These are phyloP conservation scores for Didymella glomerata DNA, from an alignment of 2,329 filamentous ascomycete genomes.

Conservation along the genomic window DNA sequence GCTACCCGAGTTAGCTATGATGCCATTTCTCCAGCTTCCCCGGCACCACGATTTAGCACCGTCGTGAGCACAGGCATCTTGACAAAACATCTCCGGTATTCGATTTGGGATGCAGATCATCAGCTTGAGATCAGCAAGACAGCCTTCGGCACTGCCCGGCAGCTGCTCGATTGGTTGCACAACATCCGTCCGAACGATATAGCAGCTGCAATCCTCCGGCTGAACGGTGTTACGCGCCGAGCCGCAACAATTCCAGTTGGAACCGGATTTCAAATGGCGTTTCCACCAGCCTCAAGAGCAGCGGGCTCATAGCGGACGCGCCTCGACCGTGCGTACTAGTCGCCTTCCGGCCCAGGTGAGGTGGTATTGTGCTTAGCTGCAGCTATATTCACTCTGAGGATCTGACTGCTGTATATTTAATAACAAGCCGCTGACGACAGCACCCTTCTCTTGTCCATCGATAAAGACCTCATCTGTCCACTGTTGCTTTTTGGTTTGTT, in stretches of 20 bases:
- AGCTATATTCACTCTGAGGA: conserved; percentile 1
- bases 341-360: conserved; percentile 6
- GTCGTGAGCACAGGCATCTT: not conserved
- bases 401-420: conserved; percentile 5
- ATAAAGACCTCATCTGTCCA: conserved; percentile 2
- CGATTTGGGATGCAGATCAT: conserved; percentile 5
- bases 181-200: conserved; percentile 4
- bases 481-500: not conserved
- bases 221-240: conserved; percentile 12
- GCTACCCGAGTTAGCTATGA: conserved; percentile 7
- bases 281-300: conserved; percentile 5
- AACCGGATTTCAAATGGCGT: conserved; percentile 10
- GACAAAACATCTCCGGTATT: conserved; percentile 1
- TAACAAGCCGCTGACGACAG: conserved; percentile 12
- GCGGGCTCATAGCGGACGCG: not conserved
- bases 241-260: conserved; percentile 12
- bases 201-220: conserved; percentile 2
- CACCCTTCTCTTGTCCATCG: not conserved
- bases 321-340: conserved; percentile 6
- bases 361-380: conserved; percentile 7
- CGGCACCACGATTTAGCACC: not conserved
- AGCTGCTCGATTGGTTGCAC: conserved; percentile 17
- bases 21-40: conserved; percentile 11
- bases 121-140: conserved; percentile 4
- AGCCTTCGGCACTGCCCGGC: conserved; percentile 10